phyloP scores from a whole-genome alignment of 2,329 filamentous ascomycete species.

The Phialocephala sp. region DNA sequence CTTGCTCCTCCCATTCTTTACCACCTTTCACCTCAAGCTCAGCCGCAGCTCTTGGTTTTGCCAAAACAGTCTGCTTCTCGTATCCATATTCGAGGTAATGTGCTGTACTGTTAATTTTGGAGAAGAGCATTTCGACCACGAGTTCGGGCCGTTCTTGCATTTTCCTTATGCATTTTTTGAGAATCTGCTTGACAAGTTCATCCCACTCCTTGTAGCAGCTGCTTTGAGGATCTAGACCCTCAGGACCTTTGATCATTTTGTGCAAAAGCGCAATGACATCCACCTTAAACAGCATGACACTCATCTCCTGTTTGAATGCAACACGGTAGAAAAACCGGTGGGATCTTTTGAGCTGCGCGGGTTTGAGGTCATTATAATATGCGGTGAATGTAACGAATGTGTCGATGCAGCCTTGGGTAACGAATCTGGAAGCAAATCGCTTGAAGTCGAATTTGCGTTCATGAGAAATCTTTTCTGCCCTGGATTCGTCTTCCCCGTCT shows the following conservation, averaged over 20 bases:
- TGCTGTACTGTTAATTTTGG: slow-evolving; percentile 82
- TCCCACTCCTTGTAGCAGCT: slow-evolving; percentile 88
- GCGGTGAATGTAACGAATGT: slow-evolving; percentile 83
- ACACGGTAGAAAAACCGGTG: slow-evolving; percentile 94
- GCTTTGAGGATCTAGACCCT: slow-evolving; percentile 70
- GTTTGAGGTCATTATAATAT: slow-evolving; percentile 80
- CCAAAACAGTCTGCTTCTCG: slow-evolving; percentile 74
- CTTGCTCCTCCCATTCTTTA: slow-evolving; percentile 66
- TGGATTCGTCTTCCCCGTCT: slow-evolving; percentile 75
- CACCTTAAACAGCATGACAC: slow-evolving; percentile 85
- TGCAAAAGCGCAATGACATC: slow-evolving; percentile 90
- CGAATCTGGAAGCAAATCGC: slow-evolving; percentile 80
- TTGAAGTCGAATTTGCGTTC: slow-evolving; percentile 96
- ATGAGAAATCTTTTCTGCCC: slow-evolving; percentile 72
- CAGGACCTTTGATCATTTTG: slow-evolving; percentile 88
- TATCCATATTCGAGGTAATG: slow-evolving; percentile 91
- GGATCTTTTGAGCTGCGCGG: slow-evolving; percentile 83
- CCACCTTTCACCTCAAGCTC: slow-evolving; percentile 82
- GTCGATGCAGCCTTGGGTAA: slow-evolving; percentile 83
- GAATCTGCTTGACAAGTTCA: slow-evolving; percentile 82
- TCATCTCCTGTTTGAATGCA: slow-evolving; percentile 93
- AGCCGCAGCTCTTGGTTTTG: slow-evolving; percentile 72
- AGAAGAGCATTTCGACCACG: slow-evolving; percentile 91
- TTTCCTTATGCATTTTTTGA: slow-evolving; percentile 82
- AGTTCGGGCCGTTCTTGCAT: slow-evolving; percentile 84